Evolutionary conservation across 805 yeast species (phyloP), one percentile per base, ranked within the genome.

Genomic region (Saccharomycodes ludwigii): DNA sequence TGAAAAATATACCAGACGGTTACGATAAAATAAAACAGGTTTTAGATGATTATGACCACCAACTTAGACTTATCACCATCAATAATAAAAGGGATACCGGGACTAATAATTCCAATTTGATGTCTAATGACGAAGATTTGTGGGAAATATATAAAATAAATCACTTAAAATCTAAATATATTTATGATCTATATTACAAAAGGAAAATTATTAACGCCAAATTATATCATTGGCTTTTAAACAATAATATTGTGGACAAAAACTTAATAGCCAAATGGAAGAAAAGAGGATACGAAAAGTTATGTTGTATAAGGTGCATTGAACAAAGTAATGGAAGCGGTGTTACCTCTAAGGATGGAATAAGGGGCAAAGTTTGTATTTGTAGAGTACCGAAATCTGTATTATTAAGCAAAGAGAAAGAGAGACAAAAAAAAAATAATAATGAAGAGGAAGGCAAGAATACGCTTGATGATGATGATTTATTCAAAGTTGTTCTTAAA

Each of bases 251-350:
- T 39, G 80, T 71, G 2, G 88, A 85, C 47, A 69, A 61, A 5
- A 66, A 71, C 27, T 56, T 85, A 34, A 81, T 85, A 19, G 88
- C 94, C 15, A 85, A 77, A 61, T 78, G 86, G 86, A 73, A 71
- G 53, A 76, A 76, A 46, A 75, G 71, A 46, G 95, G 95, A 7
- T 85, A 85, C 51, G 95, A 85, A 48, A 69, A 76, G 34, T 57
- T 85, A 29, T 85, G 96, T 48, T 85, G 96, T 50, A 52, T 85
- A 37, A 65, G 68, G 40, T 85, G 96, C 50, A 82, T 85, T 21
- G 27, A 34, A 16, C 71, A 71, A 44, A 64, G 64, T 18, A 53
- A 53, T 23, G 84, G 78, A 39, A 73, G 66, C 27, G 70, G 70
- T 42, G 79, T n/a, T n/a, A n/a, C n/a, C n/a, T n/a, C n/a, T n/a